A percentile compares a stretch with the other conserved stretches of the same genome.
These are phyloP conservation scores for Acer negundo DNA, from an alignment of 345 rosid genomes.

Conservation along the genomic window DNA sequence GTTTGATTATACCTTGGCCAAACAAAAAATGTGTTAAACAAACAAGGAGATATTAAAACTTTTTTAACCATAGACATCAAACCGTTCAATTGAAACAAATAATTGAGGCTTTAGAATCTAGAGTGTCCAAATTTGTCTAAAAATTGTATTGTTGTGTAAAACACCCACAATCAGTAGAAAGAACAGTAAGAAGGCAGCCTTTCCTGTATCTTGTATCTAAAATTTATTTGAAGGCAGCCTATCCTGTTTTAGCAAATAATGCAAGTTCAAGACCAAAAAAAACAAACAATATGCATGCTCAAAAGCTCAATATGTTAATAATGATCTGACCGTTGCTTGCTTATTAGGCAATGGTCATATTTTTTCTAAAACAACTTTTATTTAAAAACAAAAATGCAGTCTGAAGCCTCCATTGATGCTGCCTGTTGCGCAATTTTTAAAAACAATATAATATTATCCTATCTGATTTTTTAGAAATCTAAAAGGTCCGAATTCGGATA, in stretches of 20 bases:
- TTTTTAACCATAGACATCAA: neutral
- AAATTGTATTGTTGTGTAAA: neutral
- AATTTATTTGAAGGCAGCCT: neutral
- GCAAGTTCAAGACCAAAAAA: neutral
- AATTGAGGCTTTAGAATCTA: neutral
- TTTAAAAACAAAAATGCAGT: no score
- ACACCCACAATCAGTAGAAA: neutral
- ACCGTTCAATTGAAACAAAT: neutral
- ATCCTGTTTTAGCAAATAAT: neutral
- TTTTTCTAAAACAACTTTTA: neutral
- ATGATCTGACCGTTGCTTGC: neutral
- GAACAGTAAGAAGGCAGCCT: neutral
- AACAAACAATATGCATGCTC: neutral
- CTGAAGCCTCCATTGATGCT: neutral
- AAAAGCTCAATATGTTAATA: neutral
- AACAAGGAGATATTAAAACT: neutral
- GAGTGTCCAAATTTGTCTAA: neutral
- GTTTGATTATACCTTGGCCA: neutral
- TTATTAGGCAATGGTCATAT: neutral
- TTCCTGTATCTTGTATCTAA: neutral
- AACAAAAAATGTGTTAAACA: neutral
- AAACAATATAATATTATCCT: no score
- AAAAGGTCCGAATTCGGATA: neutral
- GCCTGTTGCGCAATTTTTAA: neutral
- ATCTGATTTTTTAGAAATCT: neutral